Conservation (phyloP, 805 yeast species). For the Pichia membranifaciens region DNA sequence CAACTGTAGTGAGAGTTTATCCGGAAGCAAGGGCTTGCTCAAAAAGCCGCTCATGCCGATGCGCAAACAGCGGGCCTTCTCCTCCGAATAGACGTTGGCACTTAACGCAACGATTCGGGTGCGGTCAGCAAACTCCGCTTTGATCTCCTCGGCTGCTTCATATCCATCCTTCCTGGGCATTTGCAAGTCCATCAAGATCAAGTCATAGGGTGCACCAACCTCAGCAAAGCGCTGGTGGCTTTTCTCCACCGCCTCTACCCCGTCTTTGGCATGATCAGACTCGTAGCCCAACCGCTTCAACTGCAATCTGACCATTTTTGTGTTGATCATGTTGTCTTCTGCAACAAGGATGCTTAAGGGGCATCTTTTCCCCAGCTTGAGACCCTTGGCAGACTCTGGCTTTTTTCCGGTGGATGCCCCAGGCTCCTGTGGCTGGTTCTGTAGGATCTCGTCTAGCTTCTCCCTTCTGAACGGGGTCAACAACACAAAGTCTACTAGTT, state of each 20-base stretch:
- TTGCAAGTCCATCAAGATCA: constrained; percentile 50
- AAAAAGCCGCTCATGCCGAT: constrained; percentile 50
- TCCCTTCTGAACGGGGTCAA: constrained; percentile 19
- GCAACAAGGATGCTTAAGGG: constrained; percentile 48
- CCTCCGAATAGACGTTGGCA: constrained; percentile 52
- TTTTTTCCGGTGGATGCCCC: background rate
- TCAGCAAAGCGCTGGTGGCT: constrained; percentile 23
- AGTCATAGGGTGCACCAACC: constrained; percentile 37
- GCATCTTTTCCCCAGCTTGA: constrained; percentile 29
- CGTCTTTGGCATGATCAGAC: constrained; percentile 49
- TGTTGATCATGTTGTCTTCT: constrained; percentile 48
- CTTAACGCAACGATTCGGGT: constrained; percentile 41
- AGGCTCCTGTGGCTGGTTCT: background rate
- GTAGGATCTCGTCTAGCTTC: constrained; percentile 18
- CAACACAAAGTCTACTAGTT: constrained; percentile 8
- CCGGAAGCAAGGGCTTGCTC: constrained; percentile 48
- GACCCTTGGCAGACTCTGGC: background rate
- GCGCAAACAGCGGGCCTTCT: constrained; percentile 39
- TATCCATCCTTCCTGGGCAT: constrained; percentile 42
- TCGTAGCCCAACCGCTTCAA: constrained; percentile 43
- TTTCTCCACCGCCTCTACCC: constrained; percentile 38
- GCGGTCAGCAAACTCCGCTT: constrained; percentile 25
- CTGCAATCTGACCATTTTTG: constrained; percentile 45
- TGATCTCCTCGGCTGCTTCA: constrained; percentile 39
- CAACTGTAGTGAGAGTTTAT: constrained; percentile 36